These are phyloP conservation scores for Platanthera zijinensis DNA, from an alignment of 106 monocot genomes.

Conservation along the genomic window DNA sequence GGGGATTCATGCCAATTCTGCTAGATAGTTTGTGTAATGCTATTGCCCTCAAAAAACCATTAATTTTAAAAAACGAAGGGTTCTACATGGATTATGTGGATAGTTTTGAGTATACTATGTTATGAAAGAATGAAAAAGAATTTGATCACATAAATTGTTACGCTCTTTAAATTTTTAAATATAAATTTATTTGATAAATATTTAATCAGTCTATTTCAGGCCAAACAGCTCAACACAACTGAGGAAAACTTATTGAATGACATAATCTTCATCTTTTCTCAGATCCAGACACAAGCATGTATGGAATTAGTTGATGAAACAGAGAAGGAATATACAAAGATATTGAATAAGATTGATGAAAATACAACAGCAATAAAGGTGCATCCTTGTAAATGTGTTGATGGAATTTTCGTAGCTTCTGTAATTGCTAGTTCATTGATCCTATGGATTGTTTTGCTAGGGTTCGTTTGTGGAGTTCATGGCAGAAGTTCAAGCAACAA, in stretches of 20 bases:
- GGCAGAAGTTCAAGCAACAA: slow-evolving; percentile 58
- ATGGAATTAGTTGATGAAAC: slow-evolving; percentile 56
- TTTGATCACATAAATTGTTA: too few relatives aligned
- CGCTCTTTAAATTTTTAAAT: too few relatives aligned
- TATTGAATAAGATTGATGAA: slow-evolving; percentile 64
- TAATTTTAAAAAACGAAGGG: too few relatives aligned
- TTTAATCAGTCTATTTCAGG: too few relatives aligned
- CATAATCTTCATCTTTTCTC: not conserved
- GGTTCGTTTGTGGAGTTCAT: slow-evolving; percentile 60
- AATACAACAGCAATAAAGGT: slow-evolving; percentile 64
- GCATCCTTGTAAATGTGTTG: not conserved
- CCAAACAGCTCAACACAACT: not conserved
- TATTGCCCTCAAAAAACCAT: too few relatives aligned
- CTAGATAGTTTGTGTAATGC: too few relatives aligned
- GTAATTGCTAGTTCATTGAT: not conserved
- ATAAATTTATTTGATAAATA: too few relatives aligned
- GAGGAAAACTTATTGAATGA: not conserved
- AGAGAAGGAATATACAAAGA: slow-evolving; percentile 75
- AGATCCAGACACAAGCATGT: slow-evolving; percentile 78
- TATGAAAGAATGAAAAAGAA: too few relatives aligned
- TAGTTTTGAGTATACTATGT: too few relatives aligned
- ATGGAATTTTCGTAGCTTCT: not conserved
- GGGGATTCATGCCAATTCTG: too few relatives aligned
- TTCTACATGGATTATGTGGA: too few relatives aligned
- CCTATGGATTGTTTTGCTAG: slow-evolving; percentile 23